Conservation (phyloP, 2,329 filamentous ascomycete species). For the Pseudopithomyces chartarum region DNA sequence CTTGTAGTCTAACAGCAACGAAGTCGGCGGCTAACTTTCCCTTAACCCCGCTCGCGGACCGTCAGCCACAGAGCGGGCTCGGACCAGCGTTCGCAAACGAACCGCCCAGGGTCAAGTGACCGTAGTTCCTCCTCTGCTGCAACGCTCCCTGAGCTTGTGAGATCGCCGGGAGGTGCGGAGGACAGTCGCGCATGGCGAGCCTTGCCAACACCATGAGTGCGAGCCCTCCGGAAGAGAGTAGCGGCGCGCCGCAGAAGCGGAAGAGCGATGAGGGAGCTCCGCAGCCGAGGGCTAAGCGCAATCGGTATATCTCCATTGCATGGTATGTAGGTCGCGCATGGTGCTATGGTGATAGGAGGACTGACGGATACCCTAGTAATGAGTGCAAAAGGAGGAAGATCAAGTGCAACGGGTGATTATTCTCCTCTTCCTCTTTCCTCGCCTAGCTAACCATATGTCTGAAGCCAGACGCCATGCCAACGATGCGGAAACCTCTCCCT, state of each 20-base stretch:
- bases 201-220: slow-evolving; percentile 21
- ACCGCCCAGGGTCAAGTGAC: slow-evolving; percentile 12
- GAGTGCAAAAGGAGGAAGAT: slow-evolving; percentile 71
- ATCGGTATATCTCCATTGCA: slow-evolving; percentile 70
- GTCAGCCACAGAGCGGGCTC: neutral
- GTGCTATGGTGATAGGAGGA: neutral
- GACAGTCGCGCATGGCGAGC: neutral
- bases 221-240: slow-evolving; percentile 35
- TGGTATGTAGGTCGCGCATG: slow-evolving; percentile 62
- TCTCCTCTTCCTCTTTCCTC: neutral
- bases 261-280: slow-evolving; percentile 50
- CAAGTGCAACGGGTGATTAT: slow-evolving; percentile 63
- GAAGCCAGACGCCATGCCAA: slow-evolving; percentile 62
- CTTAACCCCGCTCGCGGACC: neutral
- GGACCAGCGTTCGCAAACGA: slow-evolving; percentile 3
- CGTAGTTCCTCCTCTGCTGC: neutral
- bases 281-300: slow-evolving; percentile 65
- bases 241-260: slow-evolving; percentile 42
- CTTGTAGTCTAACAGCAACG: too few relatives aligned
- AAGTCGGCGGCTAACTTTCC: neutral
- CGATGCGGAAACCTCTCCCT: slow-evolving; percentile 67
- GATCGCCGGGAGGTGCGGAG: neutral
- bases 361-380: slow-evolving; percentile 53
- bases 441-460: neutral
- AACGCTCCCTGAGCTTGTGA: neutral